Conservation (phyloP, 2,329 filamentous ascomycete genomes). For the Talaromyces sp. region DNA sequence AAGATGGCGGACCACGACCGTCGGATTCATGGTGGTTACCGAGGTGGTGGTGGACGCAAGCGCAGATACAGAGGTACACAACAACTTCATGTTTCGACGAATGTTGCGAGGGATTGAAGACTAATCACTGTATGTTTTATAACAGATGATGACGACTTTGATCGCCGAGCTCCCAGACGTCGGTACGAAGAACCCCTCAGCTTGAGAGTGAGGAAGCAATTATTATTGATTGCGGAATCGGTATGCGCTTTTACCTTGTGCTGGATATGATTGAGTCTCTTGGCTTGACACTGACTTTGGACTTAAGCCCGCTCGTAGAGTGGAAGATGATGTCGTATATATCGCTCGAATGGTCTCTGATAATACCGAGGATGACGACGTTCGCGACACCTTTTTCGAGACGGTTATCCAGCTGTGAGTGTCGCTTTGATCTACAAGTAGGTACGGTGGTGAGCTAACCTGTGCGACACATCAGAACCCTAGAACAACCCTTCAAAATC, state of each 20-base stretch:
- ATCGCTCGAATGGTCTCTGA: slow-evolving; percentile 76
- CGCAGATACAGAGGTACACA: slow-evolving; percentile 70
- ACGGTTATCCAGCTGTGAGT: slow-evolving; percentile 69
- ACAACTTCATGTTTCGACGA: neutral
- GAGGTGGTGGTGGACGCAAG: slow-evolving; percentile 57
- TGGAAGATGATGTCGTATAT: slow-evolving; percentile 71
- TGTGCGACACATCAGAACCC: slow-evolving; percentile 45
- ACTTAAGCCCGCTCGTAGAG: slow-evolving; percentile 62
- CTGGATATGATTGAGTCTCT: neutral
- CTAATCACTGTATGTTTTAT: neutral
- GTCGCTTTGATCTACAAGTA: neutral
- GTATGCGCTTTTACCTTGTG: slow-evolving; percentile 30
- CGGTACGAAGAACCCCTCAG: slow-evolving; percentile 70
- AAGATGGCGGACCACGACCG: slow-evolving; percentile 56
- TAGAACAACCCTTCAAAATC: slow-evolving; percentile 97
- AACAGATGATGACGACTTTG: slow-evolving; percentile 70
- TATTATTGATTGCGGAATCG: slow-evolving; percentile 77
- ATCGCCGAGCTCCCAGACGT: slow-evolving; percentile 68
- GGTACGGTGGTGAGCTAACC: neutral
- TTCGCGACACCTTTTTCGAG: slow-evolving; percentile 69
- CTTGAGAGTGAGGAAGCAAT: slow-evolving; percentile 70
- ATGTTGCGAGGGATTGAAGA: neutral
- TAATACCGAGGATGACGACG: slow-evolving; percentile 78
- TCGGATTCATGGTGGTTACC: slow-evolving; percentile 52
- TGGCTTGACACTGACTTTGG: neutral